phyloP scores from a whole-genome alignment of 2,329 filamentous ascomycete genomes.

The Sordariomycetes sp. region DNA sequence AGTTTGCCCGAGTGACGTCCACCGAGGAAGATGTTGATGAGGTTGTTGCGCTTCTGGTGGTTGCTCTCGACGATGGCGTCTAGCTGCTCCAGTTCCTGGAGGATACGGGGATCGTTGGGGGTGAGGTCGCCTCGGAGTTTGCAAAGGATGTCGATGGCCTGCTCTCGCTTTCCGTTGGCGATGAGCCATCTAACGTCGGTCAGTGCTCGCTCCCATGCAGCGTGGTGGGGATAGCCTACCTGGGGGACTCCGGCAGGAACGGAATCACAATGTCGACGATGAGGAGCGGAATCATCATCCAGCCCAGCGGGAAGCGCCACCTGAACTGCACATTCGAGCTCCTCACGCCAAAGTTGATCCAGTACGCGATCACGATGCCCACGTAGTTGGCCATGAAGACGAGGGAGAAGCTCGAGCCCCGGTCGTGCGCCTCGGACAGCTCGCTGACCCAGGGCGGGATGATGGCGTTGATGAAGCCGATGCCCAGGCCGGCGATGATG shows the following conservation, averaged over 20 bases:
- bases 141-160: conserved; percentile 24
- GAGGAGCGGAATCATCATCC: conserved; percentile 30
- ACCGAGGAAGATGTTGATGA: conserved; percentile 27
- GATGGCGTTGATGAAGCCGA: conserved; percentile 39
- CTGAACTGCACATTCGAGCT: conserved; percentile 18
- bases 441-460: conserved; percentile 39
- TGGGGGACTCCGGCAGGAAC: conserved; percentile 34
- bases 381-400: conserved; percentile 45
- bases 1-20: conserved; percentile 22
- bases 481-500: conserved; percentile 41
- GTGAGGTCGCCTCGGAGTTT: conserved; percentile 18
- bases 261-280: conserved; percentile 26
- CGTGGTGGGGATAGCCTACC: conserved; percentile 16
- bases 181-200: conserved; percentile 30
- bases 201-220: too few species aligned
- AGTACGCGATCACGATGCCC: conserved; percentile 33
- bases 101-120: conserved; percentile 19
- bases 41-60: conserved; percentile 25
- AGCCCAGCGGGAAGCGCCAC: conserved; percentile 27
- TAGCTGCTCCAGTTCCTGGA: conserved; percentile 26
- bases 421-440: conserved; percentile 32
- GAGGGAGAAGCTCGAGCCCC: conserved; percentile 35
- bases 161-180: conserved; percentile 18
- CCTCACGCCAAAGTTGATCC: conserved; percentile 26
- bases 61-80: conserved; percentile 28